Evolutionary conservation across 1,139 yeast genomes (phyloP), one percentile per base, ranked within the genome.

Genomic region (Magnusiomyces suaveolens): DNA sequence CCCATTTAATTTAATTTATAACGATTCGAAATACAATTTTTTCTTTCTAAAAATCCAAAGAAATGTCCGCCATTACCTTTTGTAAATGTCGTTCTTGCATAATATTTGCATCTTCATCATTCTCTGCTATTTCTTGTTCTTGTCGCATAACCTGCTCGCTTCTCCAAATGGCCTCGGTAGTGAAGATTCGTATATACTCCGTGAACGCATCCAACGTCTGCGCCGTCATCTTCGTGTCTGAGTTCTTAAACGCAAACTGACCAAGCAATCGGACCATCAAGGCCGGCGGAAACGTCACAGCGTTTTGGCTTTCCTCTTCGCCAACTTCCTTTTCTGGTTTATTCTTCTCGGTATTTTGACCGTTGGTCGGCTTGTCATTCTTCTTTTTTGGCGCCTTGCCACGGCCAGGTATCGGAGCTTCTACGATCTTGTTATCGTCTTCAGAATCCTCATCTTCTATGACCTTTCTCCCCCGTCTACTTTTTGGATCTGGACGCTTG

Each of bases 91-190:
- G 3, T 18, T 26, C 48, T 18, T 46, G 48, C 10, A 46, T 26
- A 16, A 46, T 46, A 10, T 24, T 29, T 14, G 33, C 16, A 16
- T 46, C 48, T 18, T 29, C 36, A 20, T 46, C 39, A n/a, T 46
- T 18, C 2, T 25, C 24, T 29, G 14, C 36, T 2, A 18, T n/a
- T n/a, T 18, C 48, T 8, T 32, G 38, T 29, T 47, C 44, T 21
- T 41, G 25, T 20, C 48, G 23, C 51, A 43, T 12, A 47, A 50
- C 51, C 16, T 59, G 62, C 43, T 64, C 66, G 6, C 69, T 62
- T 33, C 69, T 57, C 66, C 68, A 64, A 16, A 66, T 57, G 1
- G 69, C 69, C 51, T 66, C 69, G 38, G 67, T 63, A 3, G 69
- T 66, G 55, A 66, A 66, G 2, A 66, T 59, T 18, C 68, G 63